These are phyloP conservation scores for Royoungia palumana DNA, from an alignment of 768 basidiomycete species.

Conservation along the genomic window DNA sequence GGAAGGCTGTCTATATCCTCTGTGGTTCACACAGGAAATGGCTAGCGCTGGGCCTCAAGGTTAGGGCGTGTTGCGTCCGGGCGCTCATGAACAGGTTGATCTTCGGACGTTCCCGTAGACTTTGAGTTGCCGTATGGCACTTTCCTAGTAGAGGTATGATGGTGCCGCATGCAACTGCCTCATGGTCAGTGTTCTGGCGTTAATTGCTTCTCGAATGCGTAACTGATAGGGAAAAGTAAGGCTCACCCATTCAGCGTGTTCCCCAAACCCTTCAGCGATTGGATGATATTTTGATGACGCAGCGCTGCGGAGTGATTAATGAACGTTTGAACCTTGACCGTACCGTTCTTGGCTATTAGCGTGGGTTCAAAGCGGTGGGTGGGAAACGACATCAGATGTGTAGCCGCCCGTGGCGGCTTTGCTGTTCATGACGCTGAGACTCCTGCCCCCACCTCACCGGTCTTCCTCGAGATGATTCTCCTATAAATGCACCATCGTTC, in stretches of 20 bases:
- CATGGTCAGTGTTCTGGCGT: constrained; percentile 13
- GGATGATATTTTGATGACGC: constrained; percentile 7
- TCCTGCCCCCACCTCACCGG: neutral
- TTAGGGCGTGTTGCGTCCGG: constrained; percentile 6
- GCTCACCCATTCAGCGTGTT: constrained; percentile 20
- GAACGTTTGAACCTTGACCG: neutral
- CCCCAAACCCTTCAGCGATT: constrained; percentile 9
- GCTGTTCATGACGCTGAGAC: neutral
- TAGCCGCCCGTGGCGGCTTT: constrained; percentile 17
- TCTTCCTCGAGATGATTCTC: neutral
- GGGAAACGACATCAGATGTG: neutral
- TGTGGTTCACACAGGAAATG: constrained; percentile 1
- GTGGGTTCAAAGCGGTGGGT: neutral
- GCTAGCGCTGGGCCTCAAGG: constrained; percentile 11
- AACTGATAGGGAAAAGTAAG: constrained; percentile 1
- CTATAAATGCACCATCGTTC: constrained; percentile 18
- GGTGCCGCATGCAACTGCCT: constrained; percentile 7
- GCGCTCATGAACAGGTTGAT: constrained; percentile 9
- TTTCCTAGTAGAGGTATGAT: neutral
- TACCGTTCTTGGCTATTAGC: constrained; percentile 3
- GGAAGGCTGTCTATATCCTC: constrained; percentile 15
- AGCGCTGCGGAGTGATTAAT: neutral
- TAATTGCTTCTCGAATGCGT: constrained; percentile 12
- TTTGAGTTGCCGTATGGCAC: constrained; percentile 3
- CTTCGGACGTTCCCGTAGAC: neutral